Evolutionary conservation across 768 basidiomycete genomes (phyloP).

Genomic region (Mycena vulgaris): DNA sequence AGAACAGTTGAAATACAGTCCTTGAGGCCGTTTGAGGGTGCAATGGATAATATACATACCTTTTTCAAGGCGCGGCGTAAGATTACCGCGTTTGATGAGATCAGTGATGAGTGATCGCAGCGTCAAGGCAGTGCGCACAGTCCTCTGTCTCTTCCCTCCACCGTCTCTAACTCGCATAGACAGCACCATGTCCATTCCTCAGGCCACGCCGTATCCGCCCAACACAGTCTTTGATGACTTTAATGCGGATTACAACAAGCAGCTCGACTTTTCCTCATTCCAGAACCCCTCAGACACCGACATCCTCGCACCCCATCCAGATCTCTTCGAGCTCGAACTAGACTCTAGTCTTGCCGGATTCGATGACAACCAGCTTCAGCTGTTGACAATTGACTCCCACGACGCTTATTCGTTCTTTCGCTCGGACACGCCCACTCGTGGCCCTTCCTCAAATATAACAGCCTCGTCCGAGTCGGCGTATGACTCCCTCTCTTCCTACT

Average conservation of each 20-base stretch:
- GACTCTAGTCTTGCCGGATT: constrained; percentile 79
- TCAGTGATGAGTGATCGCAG: not conserved
- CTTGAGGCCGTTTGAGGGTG: not conserved
- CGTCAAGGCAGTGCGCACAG: not conserved
- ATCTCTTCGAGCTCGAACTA: constrained; percentile 88
- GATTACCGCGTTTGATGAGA: not conserved
- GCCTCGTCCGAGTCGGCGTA: constrained; percentile 84
- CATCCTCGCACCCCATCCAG: constrained; percentile 83
- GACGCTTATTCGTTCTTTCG: constrained; percentile 77
- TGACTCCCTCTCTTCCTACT: constrained; percentile 77
- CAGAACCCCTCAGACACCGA: constrained; percentile 79
- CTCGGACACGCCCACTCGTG: constrained; percentile 74
- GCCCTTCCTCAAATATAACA: constrained; percentile 85
- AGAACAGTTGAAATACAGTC: not conserved
- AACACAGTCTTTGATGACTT: constrained; percentile 32
- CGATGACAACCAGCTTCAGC: constrained; percentile 74
- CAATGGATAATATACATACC: not conserved
- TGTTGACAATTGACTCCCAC: constrained; percentile 75
- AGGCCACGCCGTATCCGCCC: constrained; percentile 38
- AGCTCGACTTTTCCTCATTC: constrained; percentile 75
- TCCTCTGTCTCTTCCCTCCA: not conserved
- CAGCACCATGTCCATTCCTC: constrained; percentile 33
- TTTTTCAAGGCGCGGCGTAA: not conserved
- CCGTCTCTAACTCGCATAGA: constrained; percentile 25
- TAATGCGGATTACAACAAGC: constrained; percentile 46